Percentiles rank a stretch among this genome's conserved stretches.
phyloP scores from a whole-genome alignment of 2,329 filamentous ascomycete genomes.

The Alternaria brassicicola region DNA sequence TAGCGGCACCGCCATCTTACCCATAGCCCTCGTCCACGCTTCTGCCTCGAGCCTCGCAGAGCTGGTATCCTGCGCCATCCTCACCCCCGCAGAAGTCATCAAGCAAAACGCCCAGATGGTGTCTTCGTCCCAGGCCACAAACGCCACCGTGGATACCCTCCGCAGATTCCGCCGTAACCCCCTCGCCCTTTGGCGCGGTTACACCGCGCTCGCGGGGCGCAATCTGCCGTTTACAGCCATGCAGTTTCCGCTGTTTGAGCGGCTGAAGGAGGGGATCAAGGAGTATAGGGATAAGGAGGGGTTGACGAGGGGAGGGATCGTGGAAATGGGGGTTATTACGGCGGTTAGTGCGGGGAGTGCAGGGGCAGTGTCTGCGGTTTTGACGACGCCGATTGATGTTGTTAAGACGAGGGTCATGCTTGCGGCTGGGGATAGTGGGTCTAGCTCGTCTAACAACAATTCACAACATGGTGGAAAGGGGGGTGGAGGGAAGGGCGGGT shows the following conservation, averaged over 20 bases:
- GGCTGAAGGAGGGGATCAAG: constrained; percentile 63
- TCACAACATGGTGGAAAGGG: constrained; percentile 16
- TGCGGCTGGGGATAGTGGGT: constrained; percentile 47
- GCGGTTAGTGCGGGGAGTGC: constrained; percentile 75
- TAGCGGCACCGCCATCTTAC: constrained; percentile 55
- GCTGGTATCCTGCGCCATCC: constrained; percentile 81
- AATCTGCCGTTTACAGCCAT: constrained; percentile 88
- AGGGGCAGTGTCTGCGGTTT: constrained; percentile 73
- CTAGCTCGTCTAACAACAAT: neutral
- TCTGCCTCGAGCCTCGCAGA: constrained; percentile 78
- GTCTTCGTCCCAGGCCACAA: constrained; percentile 43
- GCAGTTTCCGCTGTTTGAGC: constrained; percentile 87
- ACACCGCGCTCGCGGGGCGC: constrained; percentile 78
- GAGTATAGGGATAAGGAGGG: constrained; percentile 51
- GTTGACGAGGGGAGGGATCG: constrained; percentile 52
- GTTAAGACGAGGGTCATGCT: constrained; percentile 92
- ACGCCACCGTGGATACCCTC: constrained; percentile 64
- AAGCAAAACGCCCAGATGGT: constrained; percentile 95
- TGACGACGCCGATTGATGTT: constrained; percentile 90
- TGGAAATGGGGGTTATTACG: constrained; percentile 74
- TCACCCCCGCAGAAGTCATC: constrained; percentile 87
- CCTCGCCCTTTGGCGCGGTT: constrained; percentile 69
- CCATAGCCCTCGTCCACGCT: constrained; percentile 73
- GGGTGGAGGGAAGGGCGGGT: constrained; percentile 18
- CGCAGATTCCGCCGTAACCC: constrained; percentile 62